Base-by-base conservation (phyloP, 495 filamentous ascomycete genomes). In the Xylaria sp. region DNA sequence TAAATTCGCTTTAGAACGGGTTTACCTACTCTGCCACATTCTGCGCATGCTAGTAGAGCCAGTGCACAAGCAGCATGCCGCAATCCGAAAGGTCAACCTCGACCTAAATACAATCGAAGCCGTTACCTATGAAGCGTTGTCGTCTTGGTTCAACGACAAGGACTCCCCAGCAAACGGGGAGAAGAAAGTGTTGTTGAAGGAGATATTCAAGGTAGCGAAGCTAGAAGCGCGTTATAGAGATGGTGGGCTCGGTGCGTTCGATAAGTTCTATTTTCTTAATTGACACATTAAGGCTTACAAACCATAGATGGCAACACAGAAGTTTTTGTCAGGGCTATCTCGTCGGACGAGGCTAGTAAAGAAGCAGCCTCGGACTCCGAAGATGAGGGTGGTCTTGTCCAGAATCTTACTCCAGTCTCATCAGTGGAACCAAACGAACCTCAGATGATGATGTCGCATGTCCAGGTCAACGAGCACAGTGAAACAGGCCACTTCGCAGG, bases 181-280 rank as follows among this genome's bases (percentile, higher is more conserved):
- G 37, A 87, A 86, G 75, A 82, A 74, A 66, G 70, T 79, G 1
- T 84, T 76, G 26, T 67, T 93, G 24, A 88, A 89, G 69, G 90
- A 92, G 75, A 87, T 93, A 6, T 93, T 91, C 76, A 88, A 86
- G 66, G 85, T 93, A 24, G 90, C 91, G 26, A 82, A 83, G 62
- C 79, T 82, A 73, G 90, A 93, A 75, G 91, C 93, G 72, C 79
- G 84, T 12, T 92, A 82, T 71, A 79, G 84, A 53, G 84, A 87
- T 58, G 85, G 86, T 19, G 85, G 90, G 71, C 86, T 91, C 35
- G 89, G 91, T 92, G 79, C 74, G 88, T 69, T 43, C 2, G 57
- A 52, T 8, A 26, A 17, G 43, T 17, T 15, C 12, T 35, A 26
- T 37, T 11, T 21, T 21, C 9, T 41, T 26, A 53, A 14, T 19